Evolutionary conservation across 2,329 filamentous ascomycete species (phyloP), one percentile per base, ranked within the genome.

Genomic region (Colletotrichum sp.): DNA sequence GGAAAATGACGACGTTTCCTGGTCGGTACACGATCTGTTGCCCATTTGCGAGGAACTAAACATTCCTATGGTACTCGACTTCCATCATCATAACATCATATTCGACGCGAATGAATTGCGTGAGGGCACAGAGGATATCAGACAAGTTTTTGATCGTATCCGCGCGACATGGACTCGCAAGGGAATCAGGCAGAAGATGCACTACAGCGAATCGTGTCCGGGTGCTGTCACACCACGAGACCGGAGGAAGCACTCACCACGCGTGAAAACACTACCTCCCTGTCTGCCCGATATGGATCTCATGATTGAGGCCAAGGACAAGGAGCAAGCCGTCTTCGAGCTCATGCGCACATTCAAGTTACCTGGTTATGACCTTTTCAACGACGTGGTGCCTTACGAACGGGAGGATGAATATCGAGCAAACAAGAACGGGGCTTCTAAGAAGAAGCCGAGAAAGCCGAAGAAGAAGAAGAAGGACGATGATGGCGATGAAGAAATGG

Each of bases 301-400:
- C n/a, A 99, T 99, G 96, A 98, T 99, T 76, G 96, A 99, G 86
- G 96, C 96, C 64, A 99, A 99, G 83, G 96, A 98, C 82, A 99
- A 99, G 85, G 96, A 99, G 83, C 96, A 99, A 84, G 96, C 96
- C 1, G 95, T 98, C 0, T 98, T 99, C 80, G 95, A 98, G 78
- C 89, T 99, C 21, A 98, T 98, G 96, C 91, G 94, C 26, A 96
- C 89, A 0, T 98, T 96, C 83, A 96, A 93, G 80, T 88, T 99
- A 1, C 95, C 96, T 0, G 96, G 96, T 0, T 95, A 93, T 85
- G 89, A 97, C 24, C 90, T 85, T 0, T 92, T 98, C 82, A 94
- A 94, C 79, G 92, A 98, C 71, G 87, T 99, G 3, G 88, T 96
- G 4, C 96, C 96, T 0, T 90, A 96, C 81, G 91, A 93, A 73